Percentiles rank a stretch among this genome's conserved stretches.
phyloP scores from a whole-genome alignment of 1,139 yeast species.

The Hyphopichia wangnamkhiaoensis region DNA sequence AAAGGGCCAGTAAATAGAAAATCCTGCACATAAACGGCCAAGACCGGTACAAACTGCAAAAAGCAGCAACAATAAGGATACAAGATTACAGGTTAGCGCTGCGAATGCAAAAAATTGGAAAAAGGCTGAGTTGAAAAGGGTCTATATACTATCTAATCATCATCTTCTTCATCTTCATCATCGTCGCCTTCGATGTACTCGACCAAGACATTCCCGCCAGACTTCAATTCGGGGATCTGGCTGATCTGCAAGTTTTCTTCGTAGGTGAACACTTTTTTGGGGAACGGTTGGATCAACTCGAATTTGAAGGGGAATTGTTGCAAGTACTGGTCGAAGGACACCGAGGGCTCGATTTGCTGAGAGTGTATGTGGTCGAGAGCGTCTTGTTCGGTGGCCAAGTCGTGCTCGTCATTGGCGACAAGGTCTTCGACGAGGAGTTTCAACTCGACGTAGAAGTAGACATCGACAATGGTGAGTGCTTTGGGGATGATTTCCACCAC shows the following conservation, averaged over 20 bases:
- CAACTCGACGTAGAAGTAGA: slow-evolving; percentile 66
- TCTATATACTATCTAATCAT: background rate
- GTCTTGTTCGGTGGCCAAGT: slow-evolving; percentile 13
- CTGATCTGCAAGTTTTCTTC: slow-evolving; percentile 12
- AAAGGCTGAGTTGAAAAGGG: no score
- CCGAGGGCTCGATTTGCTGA: slow-evolving; percentile 8
- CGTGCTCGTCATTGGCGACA: slow-evolving; percentile 14
- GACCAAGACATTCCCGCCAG: slow-evolving; percentile 44
- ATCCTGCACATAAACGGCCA: background rate
- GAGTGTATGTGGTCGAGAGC: slow-evolving; percentile 12
- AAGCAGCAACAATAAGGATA: background rate
- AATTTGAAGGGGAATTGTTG: slow-evolving; percentile 31
- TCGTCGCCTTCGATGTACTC: slow-evolving; percentile 28
- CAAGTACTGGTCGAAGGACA: slow-evolving; percentile 21
- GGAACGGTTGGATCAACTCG: slow-evolving; percentile 47
- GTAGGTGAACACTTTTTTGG: slow-evolving; percentile 32
- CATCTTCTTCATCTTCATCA: slow-evolving; percentile 10
- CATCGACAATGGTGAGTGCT: slow-evolving; percentile 51
- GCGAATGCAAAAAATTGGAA: background rate
- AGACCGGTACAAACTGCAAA: background rate
- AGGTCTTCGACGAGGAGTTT: slow-evolving; percentile 24
- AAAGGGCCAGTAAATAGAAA: no score
- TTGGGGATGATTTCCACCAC: slow-evolving; percentile 56
- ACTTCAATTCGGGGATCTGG: slow-evolving; percentile 27
- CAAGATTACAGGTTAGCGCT: background rate